Base-by-base conservation (phyloP, 2,329 filamentous ascomycete species). In the Fusarium pseudonygamai region DNA sequence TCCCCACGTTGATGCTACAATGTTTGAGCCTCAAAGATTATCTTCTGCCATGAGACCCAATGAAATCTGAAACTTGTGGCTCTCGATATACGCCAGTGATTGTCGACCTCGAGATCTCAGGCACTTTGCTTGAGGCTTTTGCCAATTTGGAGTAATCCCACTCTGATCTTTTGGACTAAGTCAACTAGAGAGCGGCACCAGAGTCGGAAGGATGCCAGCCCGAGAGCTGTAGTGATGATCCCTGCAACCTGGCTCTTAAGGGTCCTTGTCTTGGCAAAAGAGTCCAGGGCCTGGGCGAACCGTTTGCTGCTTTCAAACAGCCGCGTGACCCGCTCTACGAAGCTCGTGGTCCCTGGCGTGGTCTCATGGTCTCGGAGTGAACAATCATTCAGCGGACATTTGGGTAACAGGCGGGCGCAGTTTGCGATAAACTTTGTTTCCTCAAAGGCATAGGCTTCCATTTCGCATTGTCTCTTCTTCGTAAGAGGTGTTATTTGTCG, bases 301-400 rank as follows among this genome's bases (percentile, higher is more conserved):
- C 63, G 71, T 73, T 73, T 73, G 58, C 24, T 71, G 67, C 71
- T 45, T 63, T 43, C 62, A 45, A 52, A 45, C 60, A 72, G 55
- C 71, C 71, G 72, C 71, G 52, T 72, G 72, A 74, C 64, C 67
- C 71, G 71, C 60, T 42, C 55, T 28, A 62, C 39, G 58, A 61
- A 58, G 62, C 63, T 59, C 71, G 49, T 61, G 59, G 59, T 72
- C 45, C 69, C 55, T 34, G 64, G 39, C 53, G 42, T 65, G 71
- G 64, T 69, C 71, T 65, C 71, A 74, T 74, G 71, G 63, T 16
- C 37, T 53, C 26, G 46, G 15, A 68, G 52, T 57, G 71, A 56
- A 57, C 42, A 59, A 52, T 49, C 59, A 70, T 49, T 26, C 46
- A 65, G 16, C 32, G 30, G 30, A 40, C 15, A 59, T 53, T 53